Conservation (phyloP, 108 stramenopile genomes). For the Fragilariopsis cylindrus region DNA sequence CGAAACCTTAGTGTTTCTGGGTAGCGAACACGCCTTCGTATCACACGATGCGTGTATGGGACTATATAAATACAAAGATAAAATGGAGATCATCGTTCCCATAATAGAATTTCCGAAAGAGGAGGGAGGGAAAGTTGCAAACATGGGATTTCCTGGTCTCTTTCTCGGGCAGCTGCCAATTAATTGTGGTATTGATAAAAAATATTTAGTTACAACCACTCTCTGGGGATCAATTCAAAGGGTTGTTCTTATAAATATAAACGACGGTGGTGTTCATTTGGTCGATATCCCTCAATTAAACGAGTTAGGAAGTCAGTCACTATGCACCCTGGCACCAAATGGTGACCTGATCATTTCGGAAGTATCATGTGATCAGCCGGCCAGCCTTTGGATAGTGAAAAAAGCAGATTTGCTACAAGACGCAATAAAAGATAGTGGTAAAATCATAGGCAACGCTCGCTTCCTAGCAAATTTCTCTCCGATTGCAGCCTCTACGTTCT, state of each 20-base stretch:
- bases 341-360: constrained; percentile 55
- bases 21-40: constrained; percentile 58
- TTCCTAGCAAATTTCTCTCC: constrained; percentile 44
- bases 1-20: constrained; percentile 56
- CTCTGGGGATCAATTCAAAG: constrained; percentile 63
- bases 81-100: constrained; percentile 20
- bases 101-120: constrained; percentile 2
- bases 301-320: constrained; percentile 13
- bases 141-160: constrained; percentile 71
- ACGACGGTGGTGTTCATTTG: constrained; percentile 38
- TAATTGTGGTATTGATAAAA: constrained; percentile 32
- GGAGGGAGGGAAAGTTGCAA: constrained; percentile 7
- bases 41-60: constrained; percentile 71
- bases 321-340: constrained; percentile 47
- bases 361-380: constrained; percentile 45
- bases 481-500: constrained; percentile 51
- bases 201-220: constrained; percentile 44
- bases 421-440: background rate
- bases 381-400: constrained; percentile 45
- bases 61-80: constrained; percentile 25
- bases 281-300: constrained; percentile 37
- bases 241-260: constrained; percentile 47
- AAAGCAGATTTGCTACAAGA: constrained; percentile 4
- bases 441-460: constrained; percentile 13
- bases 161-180: constrained; percentile 61